A percentile compares a stretch with the other conserved stretches of the same genome.
These are phyloP conservation scores for Thermothelomyces thermophilus DNA, from an alignment of 2,329 filamentous ascomycete genomes.

Conservation along the genomic window DNA sequence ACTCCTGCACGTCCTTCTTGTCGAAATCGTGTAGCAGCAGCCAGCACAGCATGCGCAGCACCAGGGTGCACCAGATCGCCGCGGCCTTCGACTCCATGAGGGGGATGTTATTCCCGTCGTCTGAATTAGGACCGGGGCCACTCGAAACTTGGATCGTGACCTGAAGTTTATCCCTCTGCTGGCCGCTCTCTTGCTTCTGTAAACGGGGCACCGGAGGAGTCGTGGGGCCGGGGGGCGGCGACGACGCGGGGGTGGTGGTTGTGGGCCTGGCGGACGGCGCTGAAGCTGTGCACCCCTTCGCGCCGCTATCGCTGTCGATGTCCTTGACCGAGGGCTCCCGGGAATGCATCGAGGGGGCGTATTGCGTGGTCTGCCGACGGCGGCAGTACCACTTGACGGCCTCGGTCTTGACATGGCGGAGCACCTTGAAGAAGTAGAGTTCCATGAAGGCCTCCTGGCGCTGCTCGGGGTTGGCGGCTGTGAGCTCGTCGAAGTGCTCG, in stretches of 20 bases:
- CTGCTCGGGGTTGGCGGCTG: constrained; percentile 41
- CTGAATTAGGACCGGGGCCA: constrained; percentile 9
- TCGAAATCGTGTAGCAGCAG: constrained; percentile 51
- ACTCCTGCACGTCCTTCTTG: constrained; percentile 43
- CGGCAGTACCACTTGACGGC: constrained; percentile 28
- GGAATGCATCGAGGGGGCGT: constrained; percentile 21
- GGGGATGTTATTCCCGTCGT: constrained; percentile 5
- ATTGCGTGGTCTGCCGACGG: constrained; percentile 21
- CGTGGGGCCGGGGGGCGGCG: constrained; percentile 5
- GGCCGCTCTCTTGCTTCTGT: constrained; percentile 5
- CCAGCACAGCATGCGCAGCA: constrained; percentile 55
- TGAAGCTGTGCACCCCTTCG: neutral
- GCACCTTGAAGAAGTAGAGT: constrained; percentile 45
- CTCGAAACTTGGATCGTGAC: too few species aligned
- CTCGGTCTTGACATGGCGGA: constrained; percentile 34
- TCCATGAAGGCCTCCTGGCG: constrained; percentile 46
- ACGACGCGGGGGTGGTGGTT: too few species aligned
- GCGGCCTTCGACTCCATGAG: constrained; percentile 20
- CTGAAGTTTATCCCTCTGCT: constrained; percentile 13
- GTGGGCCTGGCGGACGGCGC: constrained; percentile 11
- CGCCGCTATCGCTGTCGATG: constrained; percentile 8
- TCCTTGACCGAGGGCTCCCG: constrained; percentile 16
- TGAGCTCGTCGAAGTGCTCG: constrained; percentile 39
- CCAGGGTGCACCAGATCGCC: constrained; percentile 49
- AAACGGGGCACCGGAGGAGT: constrained; percentile 3